Base-by-base conservation (phyloP, 2,329 filamentous ascomycete genomes). In the Fusarium scirpi region DNA sequence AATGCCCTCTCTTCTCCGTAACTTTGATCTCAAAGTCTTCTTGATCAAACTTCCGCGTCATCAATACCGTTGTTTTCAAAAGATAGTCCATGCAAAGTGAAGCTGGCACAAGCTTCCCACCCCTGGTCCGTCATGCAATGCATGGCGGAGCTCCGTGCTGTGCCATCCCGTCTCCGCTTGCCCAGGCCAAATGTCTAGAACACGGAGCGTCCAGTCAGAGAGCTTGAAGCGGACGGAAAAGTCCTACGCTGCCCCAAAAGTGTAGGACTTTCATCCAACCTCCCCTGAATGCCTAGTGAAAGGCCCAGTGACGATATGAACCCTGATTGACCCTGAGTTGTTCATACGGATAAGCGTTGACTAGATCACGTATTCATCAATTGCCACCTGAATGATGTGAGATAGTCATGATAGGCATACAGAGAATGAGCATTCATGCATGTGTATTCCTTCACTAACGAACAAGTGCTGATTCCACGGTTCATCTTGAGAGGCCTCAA, bases 21-120 rank as follows among this genome's bases (percentile, higher is more conserved):
- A 15, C 20, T 51, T 47, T 59, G 47, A 49, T 22, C 22, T 22
- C 24, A 22, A 15, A 29, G 32, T 29, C 49, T 57, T 24, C 25
- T 32, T 47, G 22, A 41, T 44, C 40, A 44, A 44, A 32, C 27
- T 34, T 46, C 49, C 49, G 18, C 27, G 62, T 54, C 64, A 70
- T 70, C 58, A 55, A 58, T 61, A 43, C 53, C 47, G 12, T 38
- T 40, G 40, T 66, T 56, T 61, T 58, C 43, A 63, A 25, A 44
- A 43, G 16, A 44, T n/a, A 48, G 59, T 54, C 47, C 43, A 54
- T 41, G 18, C 25, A 43, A 65, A 65, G 62, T 66, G 62, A 70
- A 60, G 70, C 71, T 60, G 67, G 64, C 58, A 75, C 73, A 75
- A 75, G 71, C 71, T 75, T 68, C 64, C 54, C 53, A 61, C 62